phyloP scores from a whole-genome alignment of 805 yeast species.

The Candida maris region DNA sequence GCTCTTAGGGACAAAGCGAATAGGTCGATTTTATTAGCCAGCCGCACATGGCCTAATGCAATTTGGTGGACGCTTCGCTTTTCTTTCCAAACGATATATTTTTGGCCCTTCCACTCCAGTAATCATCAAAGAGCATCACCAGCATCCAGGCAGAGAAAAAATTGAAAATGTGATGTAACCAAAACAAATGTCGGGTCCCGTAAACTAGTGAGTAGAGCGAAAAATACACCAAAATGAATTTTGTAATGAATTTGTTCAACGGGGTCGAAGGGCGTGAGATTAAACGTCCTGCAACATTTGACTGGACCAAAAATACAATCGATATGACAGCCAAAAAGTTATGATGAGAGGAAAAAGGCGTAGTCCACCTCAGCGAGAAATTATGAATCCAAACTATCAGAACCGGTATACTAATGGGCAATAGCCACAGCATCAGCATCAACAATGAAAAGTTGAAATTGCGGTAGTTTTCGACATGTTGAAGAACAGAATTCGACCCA shows the following conservation, averaged over 20 bases:
- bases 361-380: conserved; percentile 70
- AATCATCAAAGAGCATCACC: conserved; percentile 22
- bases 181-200: conserved; percentile 80
- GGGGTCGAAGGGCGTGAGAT: conserved; percentile 36
- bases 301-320: conserved; percentile 55
- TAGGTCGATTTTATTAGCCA: too few species aligned
- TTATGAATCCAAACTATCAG: conserved; percentile 80
- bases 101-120: conserved; percentile 18
- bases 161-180: conserved; percentile 77
- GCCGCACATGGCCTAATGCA: conserved; percentile 18
- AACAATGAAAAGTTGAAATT: conserved; percentile 64
- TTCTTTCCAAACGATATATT: conserved; percentile 14
- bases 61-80: conserved; percentile 18
- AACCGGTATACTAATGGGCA: conserved; percentile 77
- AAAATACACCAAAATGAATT: conserved; percentile 45
- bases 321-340: conserved; percentile 77
- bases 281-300: conserved; percentile 46
- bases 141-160: conserved; percentile 54
- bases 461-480: conserved; percentile 32
- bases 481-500: background rate
- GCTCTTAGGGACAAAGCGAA: background rate
- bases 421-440: conserved; percentile 68
- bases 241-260: conserved; percentile 32
- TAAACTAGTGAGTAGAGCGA: conserved; percentile 61
- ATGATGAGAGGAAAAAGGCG: conserved; percentile 85